Evolutionary conservation across 768 basidiomycete genomes (phyloP).

Genomic region (Galerina marginata): DNA sequence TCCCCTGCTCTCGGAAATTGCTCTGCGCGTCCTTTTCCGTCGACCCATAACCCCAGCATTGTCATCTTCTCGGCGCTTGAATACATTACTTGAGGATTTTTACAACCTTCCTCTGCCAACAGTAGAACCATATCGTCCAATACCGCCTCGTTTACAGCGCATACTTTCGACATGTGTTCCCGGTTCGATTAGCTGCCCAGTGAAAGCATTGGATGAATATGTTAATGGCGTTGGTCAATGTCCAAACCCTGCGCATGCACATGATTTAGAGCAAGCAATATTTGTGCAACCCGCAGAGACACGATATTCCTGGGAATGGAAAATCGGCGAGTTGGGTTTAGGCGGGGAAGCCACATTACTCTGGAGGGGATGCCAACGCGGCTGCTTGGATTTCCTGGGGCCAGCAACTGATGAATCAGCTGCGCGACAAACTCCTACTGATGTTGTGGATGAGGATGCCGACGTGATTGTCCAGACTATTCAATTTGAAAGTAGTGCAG

Average conservation of each 20-base stretch:
- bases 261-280: slow-evolving; percentile 28
- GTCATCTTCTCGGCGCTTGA: slow-evolving; percentile 14
- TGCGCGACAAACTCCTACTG: neutral
- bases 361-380: slow-evolving; percentile 72
- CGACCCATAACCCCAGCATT: slow-evolving; percentile 22
- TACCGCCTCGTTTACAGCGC: slow-evolving; percentile 36
- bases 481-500: slow-evolving; percentile 20
- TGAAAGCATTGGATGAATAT: slow-evolving; percentile 21
- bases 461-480: slow-evolving; percentile 26
- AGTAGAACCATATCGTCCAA: slow-evolving; percentile 19
- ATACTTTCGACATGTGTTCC: slow-evolving; percentile 44
- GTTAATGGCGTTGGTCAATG: slow-evolving; percentile 50
- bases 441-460: neutral
- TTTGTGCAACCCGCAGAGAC: slow-evolving; percentile 67
- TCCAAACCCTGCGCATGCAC: slow-evolving; percentile 50
- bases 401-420: neutral
- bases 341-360: slow-evolving; percentile 61
- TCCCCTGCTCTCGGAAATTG: slow-evolving; percentile 39
- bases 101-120: slow-evolving; percentile 42
- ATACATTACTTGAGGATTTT: slow-evolving; percentile 34
- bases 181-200: slow-evolving; percentile 38
- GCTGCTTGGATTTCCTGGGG: slow-evolving; percentile 67
- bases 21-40: slow-evolving; percentile 39
- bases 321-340: slow-evolving; percentile 54
- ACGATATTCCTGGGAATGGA: slow-evolving; percentile 67